phyloP scores from a whole-genome alignment of 2,329 filamentous ascomycete genomes.

The Colletotrichum higginsianum region DNA sequence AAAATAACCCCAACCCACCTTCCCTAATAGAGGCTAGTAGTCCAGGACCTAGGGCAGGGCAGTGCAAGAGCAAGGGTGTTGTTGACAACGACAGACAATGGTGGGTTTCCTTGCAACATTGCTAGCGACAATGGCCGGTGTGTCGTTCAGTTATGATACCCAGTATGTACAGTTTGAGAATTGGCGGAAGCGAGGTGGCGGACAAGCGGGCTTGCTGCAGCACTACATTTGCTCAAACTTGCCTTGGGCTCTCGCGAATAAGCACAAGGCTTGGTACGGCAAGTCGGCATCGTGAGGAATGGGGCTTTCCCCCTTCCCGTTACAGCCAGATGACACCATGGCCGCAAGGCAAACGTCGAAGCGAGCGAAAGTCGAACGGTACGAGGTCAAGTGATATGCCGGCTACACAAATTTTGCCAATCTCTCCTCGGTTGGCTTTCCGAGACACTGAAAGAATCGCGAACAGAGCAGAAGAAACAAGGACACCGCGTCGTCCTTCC shows the following conservation, averaged over 20 bases:
- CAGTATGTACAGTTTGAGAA: not conserved
- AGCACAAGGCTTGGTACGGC: slow-evolving; percentile 38
- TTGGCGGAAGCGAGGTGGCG: slow-evolving; percentile 30
- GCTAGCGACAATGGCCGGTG: not conserved
- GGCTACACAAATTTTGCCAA: not conserved
- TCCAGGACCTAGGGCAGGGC: not conserved
- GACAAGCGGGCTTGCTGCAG: slow-evolving; percentile 22
- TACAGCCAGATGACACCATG: slow-evolving; percentile 32
- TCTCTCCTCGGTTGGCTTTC: not conserved
- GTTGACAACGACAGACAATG: slow-evolving; percentile 1
- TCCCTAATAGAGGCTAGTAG: no score
- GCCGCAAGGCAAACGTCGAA: slow-evolving; percentile 14
- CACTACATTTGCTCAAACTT: slow-evolving; percentile 6
- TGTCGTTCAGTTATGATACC: not conserved
- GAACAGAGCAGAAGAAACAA: slow-evolving; percentile 16
- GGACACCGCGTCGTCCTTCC: slow-evolving; percentile 12
- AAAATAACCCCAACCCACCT: no score
- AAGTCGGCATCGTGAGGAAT: slow-evolving; percentile 39
- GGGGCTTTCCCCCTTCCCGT: slow-evolving; percentile 11
- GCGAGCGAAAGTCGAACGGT: not conserved
- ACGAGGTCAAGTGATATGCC: slow-evolving; percentile 8
- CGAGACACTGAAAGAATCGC: slow-evolving; percentile 11
- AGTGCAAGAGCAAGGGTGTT: slow-evolving; percentile 16
- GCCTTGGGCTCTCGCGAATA: slow-evolving; percentile 18
- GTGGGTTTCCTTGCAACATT: slow-evolving; percentile 7